phyloP scores from a whole-genome alignment of 2,329 filamentous ascomycete species.

The Hymenoscyphus occultus region DNA sequence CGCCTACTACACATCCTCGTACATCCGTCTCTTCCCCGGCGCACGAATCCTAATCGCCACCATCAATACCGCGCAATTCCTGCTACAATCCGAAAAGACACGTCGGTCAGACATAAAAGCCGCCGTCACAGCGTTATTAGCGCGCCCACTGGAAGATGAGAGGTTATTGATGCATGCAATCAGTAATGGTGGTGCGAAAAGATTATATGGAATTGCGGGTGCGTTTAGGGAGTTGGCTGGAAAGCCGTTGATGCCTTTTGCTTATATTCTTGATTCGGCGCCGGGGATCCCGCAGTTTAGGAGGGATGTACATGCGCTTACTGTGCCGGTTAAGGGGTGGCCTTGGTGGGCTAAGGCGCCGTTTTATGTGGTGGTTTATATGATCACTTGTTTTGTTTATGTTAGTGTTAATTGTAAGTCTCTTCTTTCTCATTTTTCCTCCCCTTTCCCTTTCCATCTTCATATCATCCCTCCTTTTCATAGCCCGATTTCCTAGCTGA shows the following conservation, averaged over 20 bases:
- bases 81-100: slow-evolving; percentile 38
- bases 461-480: background rate
- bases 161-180: slow-evolving; percentile 52
- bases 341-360: slow-evolving; percentile 23
- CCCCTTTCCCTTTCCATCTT: background rate
- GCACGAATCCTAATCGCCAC: slow-evolving; percentile 51
- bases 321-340: slow-evolving; percentile 16
- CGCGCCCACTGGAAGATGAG: slow-evolving; percentile 22
- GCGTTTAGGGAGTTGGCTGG: slow-evolving; percentile 20
- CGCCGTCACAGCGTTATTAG: slow-evolving; percentile 23
- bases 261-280: slow-evolving; percentile 26
- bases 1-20: slow-evolving; percentile 53
- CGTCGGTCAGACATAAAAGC: slow-evolving; percentile 36
- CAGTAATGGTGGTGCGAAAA: slow-evolving; percentile 55
- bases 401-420: slow-evolving; percentile 24
- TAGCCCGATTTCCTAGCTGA: background rate
- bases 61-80: slow-evolving; percentile 44
- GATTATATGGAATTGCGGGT: slow-evolving; percentile 23
- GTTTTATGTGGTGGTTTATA: slow-evolving; percentile 12
- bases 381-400: slow-evolving; percentile 18
- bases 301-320: slow-evolving; percentile 28
- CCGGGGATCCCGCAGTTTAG: slow-evolving; percentile 31
- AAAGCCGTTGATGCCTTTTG: slow-evolving; percentile 19
- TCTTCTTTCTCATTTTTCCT: background rate
- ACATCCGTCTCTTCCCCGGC: slow-evolving; percentile 48